Conservation (phyloP, 2,329 filamentous ascomycete species). For the Bipolaris victoriae region DNA sequence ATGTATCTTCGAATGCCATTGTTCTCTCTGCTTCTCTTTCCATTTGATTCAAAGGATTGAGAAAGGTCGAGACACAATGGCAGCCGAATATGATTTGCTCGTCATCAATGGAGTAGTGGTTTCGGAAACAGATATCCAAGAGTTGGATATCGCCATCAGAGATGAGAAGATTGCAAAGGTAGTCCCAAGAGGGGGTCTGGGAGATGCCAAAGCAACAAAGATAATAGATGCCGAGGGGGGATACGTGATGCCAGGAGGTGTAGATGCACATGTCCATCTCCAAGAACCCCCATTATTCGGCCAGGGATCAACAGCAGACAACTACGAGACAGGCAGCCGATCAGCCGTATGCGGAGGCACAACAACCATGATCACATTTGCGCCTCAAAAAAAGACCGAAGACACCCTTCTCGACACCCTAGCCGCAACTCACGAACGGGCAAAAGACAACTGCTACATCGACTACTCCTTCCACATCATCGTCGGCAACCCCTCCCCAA, state of each 20-base stretch:
- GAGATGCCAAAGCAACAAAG: conserved; percentile 35
- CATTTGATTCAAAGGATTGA: neutral
- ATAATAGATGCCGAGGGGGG: conserved; percentile 54
- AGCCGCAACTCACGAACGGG: conserved; percentile 52
- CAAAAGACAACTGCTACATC: conserved; percentile 54
- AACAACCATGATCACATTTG: conserved; percentile 58
- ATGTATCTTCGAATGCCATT: neutral
- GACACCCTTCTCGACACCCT: conserved; percentile 54
- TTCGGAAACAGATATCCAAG: conserved; percentile 47
- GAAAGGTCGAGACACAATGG: conserved; percentile 11
- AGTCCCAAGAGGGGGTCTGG: conserved; percentile 41
- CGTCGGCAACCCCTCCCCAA: conserved; percentile 47
- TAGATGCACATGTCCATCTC: conserved; percentile 57
- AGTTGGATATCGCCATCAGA: conserved; percentile 54
- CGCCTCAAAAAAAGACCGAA: conserved; percentile 54
- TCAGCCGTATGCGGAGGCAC: conserved; percentile 58
- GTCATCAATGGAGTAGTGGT: conserved; percentile 54
- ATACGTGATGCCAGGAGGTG: conserved; percentile 55
- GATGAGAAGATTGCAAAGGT: conserved; percentile 50
- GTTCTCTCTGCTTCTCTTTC: neutral
- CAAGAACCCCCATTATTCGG: conserved; percentile 55
- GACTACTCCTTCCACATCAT: conserved; percentile 56
- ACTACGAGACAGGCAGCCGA: conserved; percentile 52
- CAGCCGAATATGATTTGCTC: conserved; percentile 46
- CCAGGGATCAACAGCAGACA: conserved; percentile 49